Evolutionary conservation across 176 grass and related monocot genomes (phyloP).

Genomic region (Lolium multiflorum): DNA sequence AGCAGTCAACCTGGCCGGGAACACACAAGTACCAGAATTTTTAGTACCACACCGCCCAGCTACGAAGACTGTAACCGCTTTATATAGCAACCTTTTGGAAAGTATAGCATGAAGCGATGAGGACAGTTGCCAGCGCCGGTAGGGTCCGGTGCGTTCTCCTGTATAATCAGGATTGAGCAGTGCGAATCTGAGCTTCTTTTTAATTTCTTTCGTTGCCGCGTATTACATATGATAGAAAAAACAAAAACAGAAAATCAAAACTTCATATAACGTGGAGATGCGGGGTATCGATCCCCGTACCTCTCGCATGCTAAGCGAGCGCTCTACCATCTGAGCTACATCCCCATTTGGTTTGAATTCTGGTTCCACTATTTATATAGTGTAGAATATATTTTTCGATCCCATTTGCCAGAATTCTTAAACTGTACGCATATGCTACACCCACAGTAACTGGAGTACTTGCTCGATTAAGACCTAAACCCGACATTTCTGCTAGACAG

Average conservation of each 20-base stretch:
- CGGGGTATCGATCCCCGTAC: constrained; percentile 92
- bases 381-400: no score
- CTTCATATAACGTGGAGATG: constrained; percentile 55
- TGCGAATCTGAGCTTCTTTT: not conserved
- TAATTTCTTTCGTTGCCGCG: not conserved
- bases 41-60: not conserved
- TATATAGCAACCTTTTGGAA: not conserved
- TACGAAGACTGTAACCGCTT: not conserved
- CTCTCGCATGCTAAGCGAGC: constrained; percentile 99
- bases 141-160: not conserved
- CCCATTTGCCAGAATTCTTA: no score
- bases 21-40: not conserved
- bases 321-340: constrained; percentile 99
- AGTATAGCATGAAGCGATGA: not conserved
- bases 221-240: no score
- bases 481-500: no score
- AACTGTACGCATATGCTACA: no score
- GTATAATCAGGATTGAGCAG: not conserved
- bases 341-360: no score
- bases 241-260: no score
- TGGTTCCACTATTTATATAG: no score
- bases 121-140: not conserved
- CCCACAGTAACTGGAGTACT: no score
- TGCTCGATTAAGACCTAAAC: no score
- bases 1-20: not conserved